phyloP scores from a whole-genome alignment of 2,329 filamentous ascomycete genomes.

The Colletotrichum chrysophilum region DNA sequence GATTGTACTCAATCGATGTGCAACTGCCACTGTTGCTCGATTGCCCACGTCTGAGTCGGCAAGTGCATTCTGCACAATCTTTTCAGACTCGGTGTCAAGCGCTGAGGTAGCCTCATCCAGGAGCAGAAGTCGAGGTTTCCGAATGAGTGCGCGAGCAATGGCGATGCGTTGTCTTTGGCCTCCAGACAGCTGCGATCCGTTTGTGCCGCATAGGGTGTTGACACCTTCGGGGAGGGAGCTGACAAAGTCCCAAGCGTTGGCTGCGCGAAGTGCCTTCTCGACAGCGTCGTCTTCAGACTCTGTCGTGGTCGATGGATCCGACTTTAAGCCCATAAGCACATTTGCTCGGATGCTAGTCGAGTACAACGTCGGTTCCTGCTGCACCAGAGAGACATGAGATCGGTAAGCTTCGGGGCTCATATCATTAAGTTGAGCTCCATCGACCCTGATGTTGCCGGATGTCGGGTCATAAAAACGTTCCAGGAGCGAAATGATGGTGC shows the following conservation, averaged over 20 bases:
- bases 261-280: slow-evolving; percentile 54
- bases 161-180: slow-evolving; percentile 76
- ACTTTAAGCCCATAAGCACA: slow-evolving; percentile 50
- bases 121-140: slow-evolving; percentile 68
- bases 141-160: slow-evolving; percentile 74
- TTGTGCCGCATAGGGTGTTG: slow-evolving; percentile 66
- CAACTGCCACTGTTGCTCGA: slow-evolving; percentile 9
- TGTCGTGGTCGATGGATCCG: neutral
- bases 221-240: slow-evolving; percentile 60
- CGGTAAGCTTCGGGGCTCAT: neutral
- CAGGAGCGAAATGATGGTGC: slow-evolving; percentile 60
- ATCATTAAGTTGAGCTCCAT: slow-evolving; percentile 30
- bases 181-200: slow-evolving; percentile 72
- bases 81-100: slow-evolving; percentile 70
- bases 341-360: slow-evolving; percentile 59
- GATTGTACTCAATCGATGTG: slow-evolving; percentile 18
- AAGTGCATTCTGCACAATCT: slow-evolving; percentile 67
- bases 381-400: neutral
- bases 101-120: slow-evolving; percentile 75
- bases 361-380: slow-evolving; percentile 11
- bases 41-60: slow-evolving; percentile 28
- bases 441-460: neutral
- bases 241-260: slow-evolving; percentile 63
- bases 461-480: slow-evolving; percentile 44
- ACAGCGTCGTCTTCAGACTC: slow-evolving; percentile 40